Evolutionary conservation across 108 stramenopile genomes (phyloP).

Genomic region (Schizochytrium sp.): DNA sequence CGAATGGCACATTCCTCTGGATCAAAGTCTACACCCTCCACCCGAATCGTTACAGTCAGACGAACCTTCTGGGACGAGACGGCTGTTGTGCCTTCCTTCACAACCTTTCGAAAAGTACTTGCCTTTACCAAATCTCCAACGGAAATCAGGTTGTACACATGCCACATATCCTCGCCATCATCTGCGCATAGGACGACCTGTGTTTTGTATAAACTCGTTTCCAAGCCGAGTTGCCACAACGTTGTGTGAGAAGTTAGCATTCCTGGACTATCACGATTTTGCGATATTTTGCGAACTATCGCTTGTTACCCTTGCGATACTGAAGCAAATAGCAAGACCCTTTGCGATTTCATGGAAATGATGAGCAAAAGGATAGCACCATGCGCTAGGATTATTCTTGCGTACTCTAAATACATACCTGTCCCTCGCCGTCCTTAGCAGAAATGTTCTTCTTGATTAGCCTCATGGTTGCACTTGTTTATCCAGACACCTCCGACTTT

Average conservation of each 20-base stretch:
- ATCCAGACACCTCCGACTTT: too few species aligned
- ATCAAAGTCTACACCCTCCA: constrained; percentile 93
- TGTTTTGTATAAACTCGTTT: too few species aligned
- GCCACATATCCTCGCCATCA: constrained; percentile 97
- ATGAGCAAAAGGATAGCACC: too few species aligned
- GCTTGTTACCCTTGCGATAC: too few species aligned
- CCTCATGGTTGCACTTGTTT: constrained; percentile 63
- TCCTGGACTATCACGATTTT: too few species aligned
- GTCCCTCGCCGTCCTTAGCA: constrained; percentile 58
- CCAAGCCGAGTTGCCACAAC: too few species aligned
- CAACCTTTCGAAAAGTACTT: constrained; percentile 94
- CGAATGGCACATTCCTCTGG: constrained; percentile 85
- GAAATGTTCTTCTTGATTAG: constrained; percentile 66
- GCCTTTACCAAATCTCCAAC: constrained; percentile 86
- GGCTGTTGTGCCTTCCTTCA: constrained; percentile 59
- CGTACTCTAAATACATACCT: not conserved
- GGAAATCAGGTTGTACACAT: constrained; percentile 92
- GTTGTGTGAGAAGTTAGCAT: too few species aligned
- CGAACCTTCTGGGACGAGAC: constrained; percentile 82
- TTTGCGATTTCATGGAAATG: too few species aligned
- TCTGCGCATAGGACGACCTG: constrained; percentile 85
- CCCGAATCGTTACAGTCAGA: constrained; percentile 87
- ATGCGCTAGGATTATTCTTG: too few species aligned
- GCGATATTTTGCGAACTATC: too few species aligned
- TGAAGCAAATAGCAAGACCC: too few species aligned